These are phyloP conservation scores for Gnomoniopsis smithogilvyi DNA, from an alignment of 2,329 filamentous ascomycete species.

Conservation along the genomic window DNA sequence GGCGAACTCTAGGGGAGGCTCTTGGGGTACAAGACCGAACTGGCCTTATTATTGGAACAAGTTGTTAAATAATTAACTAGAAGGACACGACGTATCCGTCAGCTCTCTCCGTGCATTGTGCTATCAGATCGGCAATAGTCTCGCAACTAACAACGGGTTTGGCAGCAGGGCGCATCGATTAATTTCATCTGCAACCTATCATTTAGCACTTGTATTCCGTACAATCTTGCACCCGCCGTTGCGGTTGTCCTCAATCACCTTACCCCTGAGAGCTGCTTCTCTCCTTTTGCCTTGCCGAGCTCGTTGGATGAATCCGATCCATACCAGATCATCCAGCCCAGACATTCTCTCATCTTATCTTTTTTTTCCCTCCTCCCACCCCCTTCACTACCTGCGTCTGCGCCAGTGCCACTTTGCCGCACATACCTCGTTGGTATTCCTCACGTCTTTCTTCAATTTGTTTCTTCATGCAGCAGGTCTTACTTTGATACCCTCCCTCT, in stretches of 20 bases:
- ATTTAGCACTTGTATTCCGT: constrained; percentile 1
- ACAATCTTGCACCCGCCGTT: constrained; percentile 10
- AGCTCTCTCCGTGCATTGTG: too few species aligned
- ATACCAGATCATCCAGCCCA: not conserved
- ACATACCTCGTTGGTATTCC: constrained; percentile 2
- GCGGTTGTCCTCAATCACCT: not conserved
- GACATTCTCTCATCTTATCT: not conserved
- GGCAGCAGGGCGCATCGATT: constrained; percentile 14
- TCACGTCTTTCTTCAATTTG: not conserved
- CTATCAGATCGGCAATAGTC: too few species aligned
- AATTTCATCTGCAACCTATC: constrained; percentile 17
- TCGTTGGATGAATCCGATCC: not conserved
- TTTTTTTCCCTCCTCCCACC: constrained; percentile 1
- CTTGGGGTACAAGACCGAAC: too few species aligned
- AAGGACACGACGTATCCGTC: too few species aligned
- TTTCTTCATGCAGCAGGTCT: constrained; percentile 2
- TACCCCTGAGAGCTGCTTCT: constrained; percentile 18
- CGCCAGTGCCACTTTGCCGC: not conserved
- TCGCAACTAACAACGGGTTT: too few species aligned
- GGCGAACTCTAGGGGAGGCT: too few species aligned
- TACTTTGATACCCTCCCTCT: not conserved
- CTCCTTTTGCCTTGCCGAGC: not conserved
- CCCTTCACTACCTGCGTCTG: too few species aligned
- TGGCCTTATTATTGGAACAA: too few species aligned
- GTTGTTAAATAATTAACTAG: too few species aligned